Evolutionary conservation across 441 rosid genomes (phyloP).

Genomic region (Biscutella laevigata): DNA sequence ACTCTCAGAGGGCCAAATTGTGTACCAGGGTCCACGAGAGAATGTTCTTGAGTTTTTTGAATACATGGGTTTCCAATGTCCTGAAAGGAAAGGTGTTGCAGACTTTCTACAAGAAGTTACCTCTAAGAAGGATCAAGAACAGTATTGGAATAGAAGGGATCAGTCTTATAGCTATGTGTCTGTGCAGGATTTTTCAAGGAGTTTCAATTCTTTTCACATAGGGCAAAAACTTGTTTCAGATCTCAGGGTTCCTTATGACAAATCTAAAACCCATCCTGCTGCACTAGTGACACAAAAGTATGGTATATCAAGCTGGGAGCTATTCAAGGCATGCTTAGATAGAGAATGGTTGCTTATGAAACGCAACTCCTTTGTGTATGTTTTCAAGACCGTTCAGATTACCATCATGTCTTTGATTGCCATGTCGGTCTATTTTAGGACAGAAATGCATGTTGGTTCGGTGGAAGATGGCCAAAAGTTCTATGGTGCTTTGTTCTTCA

Average conservation of each 20-base stretch:
- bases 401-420: slow-evolving; percentile 46
- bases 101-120: slow-evolving; percentile 73
- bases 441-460: slow-evolving; percentile 44
- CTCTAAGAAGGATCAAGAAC: slow-evolving; percentile 63
- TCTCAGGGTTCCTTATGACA: slow-evolving; percentile 43
- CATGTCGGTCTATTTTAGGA: slow-evolving; percentile 49
- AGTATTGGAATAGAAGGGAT: slow-evolving; percentile 48
- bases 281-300: slow-evolving; percentile 57
- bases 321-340: slow-evolving; percentile 55
- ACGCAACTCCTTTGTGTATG: slow-evolving; percentile 53
- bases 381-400: slow-evolving; percentile 58
- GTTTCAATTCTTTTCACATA: slow-evolving; percentile 37
- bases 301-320: slow-evolving; percentile 53
- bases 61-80: slow-evolving; percentile 57
- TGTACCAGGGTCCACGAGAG: slow-evolving; percentile 58
- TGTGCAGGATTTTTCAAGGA: slow-evolving; percentile 35
- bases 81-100: slow-evolving; percentile 64
- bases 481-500: slow-evolving; percentile 54
- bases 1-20: slow-evolving; percentile 52
- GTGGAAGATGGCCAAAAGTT: slow-evolving; percentile 38
- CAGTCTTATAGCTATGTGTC: slow-evolving; percentile 38
- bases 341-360: slow-evolving; percentile 68
- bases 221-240: slow-evolving; percentile 44
- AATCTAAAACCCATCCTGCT: slow-evolving; percentile 44
- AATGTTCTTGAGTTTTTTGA: slow-evolving; percentile 50